A percentile compares a stretch with the other conserved stretches of the same genome.
Evolutionary conservation across 2,329 filamentous ascomycete genomes (phyloP).

Genomic region (Chalaropsis ovoidea): DNA sequence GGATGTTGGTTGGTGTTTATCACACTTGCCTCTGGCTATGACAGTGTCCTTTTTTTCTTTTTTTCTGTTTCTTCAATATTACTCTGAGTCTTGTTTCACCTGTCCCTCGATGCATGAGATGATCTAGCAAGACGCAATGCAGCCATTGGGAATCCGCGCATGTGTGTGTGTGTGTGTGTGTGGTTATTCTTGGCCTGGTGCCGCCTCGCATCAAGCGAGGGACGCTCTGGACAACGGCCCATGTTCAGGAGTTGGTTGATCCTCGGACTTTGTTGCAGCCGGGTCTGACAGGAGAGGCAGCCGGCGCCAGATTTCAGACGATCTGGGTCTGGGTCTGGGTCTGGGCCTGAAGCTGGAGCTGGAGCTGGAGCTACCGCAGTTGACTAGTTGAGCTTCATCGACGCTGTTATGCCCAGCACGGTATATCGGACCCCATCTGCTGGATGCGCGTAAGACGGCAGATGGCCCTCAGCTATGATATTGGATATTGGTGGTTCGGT

Average conservation of each 20-base stretch:
- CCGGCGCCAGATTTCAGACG: no score
- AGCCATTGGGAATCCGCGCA: not conserved
- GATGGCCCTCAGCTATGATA: not conserved
- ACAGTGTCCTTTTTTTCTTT: not conserved
- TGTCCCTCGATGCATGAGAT: not conserved
- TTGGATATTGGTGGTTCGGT: not conserved
- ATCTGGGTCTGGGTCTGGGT: not conserved
- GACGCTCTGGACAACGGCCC: no score
- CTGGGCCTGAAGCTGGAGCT: not conserved
- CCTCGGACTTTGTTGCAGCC: no score
- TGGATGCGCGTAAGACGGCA: not conserved
- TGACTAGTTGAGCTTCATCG: no score
- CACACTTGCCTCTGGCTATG: no score
- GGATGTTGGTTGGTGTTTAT: no score
- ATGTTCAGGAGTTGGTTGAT: no score
- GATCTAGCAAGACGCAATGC: not conserved
- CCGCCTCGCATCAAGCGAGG: not conserved
- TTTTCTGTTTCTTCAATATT: not conserved
- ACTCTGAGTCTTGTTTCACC: not conserved
- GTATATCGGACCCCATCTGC: not conserved
- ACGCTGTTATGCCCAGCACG: not conserved
- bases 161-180: not conserved
- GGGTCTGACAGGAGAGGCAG: no score
- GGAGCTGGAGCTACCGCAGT: no score
- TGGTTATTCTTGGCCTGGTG: no score